Conservation (phyloP, 2,329 filamentous ascomycete species). For the Xylaria digitata region DNA sequence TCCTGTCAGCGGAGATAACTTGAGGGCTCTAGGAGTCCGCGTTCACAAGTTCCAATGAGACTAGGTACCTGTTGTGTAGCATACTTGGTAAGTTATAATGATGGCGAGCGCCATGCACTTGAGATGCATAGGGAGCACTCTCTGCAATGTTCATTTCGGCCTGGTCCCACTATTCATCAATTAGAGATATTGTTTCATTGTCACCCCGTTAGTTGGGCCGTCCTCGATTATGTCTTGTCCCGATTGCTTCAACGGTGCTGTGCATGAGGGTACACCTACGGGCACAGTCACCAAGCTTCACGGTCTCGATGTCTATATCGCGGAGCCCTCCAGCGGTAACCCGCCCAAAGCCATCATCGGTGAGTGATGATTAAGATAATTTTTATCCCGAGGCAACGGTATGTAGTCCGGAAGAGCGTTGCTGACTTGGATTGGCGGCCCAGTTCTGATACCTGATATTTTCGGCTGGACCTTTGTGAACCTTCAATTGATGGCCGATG, state of each 20-base stretch:
- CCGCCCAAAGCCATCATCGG: slow-evolving; percentile 59
- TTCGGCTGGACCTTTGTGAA: slow-evolving; percentile 68
- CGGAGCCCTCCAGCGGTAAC: slow-evolving; percentile 51
- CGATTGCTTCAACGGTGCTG: slow-evolving; percentile 59
- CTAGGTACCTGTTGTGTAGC: no score
- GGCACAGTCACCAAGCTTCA: slow-evolving; percentile 60
- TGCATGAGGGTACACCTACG: slow-evolving; percentile 58
- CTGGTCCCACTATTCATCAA: neutral
- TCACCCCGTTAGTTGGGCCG: neutral
- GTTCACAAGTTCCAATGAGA: no score
- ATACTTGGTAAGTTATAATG: no score
- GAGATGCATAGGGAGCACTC: no score
- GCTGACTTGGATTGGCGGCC: slow-evolving; percentile 1
- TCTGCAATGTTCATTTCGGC: neutral
- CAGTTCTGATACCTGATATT: slow-evolving; percentile 64
- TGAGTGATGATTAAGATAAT: neutral
- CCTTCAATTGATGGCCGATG: slow-evolving; percentile 63
- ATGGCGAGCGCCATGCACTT: no score
- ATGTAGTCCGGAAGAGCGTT: neutral
- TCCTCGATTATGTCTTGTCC: slow-evolving; percentile 41
- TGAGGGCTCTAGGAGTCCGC: no score
- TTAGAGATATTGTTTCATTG: neutral
- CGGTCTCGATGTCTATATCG: slow-evolving; percentile 61
- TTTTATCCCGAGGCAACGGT: neutral
- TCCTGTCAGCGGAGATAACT: no score